A percentile compares a stretch with the other conserved stretches of the same genome.
Conservation (phyloP, 352 stramenopile species). For the Globisporangium carolinianum region DNA sequence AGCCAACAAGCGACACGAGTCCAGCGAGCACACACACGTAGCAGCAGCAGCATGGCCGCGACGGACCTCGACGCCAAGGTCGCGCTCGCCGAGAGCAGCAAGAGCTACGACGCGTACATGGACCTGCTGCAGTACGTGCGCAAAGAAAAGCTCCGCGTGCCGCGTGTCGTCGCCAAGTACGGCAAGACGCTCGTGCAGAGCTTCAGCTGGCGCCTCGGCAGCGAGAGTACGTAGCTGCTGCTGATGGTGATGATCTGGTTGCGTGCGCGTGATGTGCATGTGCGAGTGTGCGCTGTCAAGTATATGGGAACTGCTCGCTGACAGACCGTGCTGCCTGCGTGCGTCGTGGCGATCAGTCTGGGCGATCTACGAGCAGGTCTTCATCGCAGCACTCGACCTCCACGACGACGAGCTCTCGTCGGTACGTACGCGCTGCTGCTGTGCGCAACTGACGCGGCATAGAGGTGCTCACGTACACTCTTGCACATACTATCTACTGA, state of each 20-base stretch:
- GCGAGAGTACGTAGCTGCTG: conserved; percentile 25
- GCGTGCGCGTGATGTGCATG: neutral
- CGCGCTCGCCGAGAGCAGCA: conserved; percentile 25
- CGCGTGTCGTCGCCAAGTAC: conserved; percentile 28
- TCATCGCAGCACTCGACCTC: conserved; percentile 55
- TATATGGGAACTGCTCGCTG: neutral
- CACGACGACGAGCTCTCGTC: conserved; percentile 45
- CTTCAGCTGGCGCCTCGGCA: conserved; percentile 42
- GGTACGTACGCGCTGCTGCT: conserved; percentile 7
- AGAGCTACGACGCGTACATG: conserved; percentile 21
- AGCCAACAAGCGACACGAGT: too few species aligned
- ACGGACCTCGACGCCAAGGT: conserved; percentile 40
- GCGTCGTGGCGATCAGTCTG: conserved; percentile 26
- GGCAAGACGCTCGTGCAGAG: conserved; percentile 40
- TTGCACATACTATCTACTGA: neutral
- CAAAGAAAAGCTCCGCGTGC: conserved; percentile 51
- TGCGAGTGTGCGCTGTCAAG: neutral
- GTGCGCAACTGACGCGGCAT: neutral
- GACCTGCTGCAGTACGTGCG: conserved; percentile 48
- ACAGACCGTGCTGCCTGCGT: neutral
- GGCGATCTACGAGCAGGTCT: conserved; percentile 61
- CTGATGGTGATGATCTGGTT: conserved; percentile 4
- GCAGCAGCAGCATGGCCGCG: conserved; percentile 19
- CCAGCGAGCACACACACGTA: too few species aligned
- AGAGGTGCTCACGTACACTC: neutral